A percentile compares a stretch with the other conserved stretches of the same genome.
phyloP scores from a whole-genome alignment of 306 rosid genomes.

The Ormosia emarginata region DNA sequence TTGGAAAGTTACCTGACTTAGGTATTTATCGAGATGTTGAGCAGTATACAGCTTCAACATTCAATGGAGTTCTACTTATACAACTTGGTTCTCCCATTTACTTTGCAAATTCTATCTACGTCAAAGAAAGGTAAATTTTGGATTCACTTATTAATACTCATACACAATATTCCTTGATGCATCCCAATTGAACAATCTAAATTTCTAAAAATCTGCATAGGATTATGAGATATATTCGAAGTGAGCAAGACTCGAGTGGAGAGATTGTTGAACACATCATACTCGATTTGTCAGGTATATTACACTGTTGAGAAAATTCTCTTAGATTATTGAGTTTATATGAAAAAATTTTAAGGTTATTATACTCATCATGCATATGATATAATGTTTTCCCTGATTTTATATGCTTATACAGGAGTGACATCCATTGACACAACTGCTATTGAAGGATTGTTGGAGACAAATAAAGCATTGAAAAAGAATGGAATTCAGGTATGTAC shows the following conservation, averaged over 20 bases:
- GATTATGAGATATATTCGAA: conserved; percentile 67
- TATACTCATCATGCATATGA: neutral
- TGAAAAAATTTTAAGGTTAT: neutral
- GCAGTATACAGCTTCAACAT: conserved; percentile 50
- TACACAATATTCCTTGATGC: neutral
- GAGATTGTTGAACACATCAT: conserved; percentile 45
- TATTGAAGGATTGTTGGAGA: conserved; percentile 59
- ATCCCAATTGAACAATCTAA: neutral
- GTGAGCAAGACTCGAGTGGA: conserved; percentile 38
- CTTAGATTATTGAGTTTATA: neutral
- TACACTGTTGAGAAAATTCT: neutral
- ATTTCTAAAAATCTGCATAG: conserved; percentile 32
- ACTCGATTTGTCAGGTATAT: conserved; percentile 71
- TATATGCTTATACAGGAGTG: conserved; percentile 50
- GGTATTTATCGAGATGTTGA: conserved; percentile 58
- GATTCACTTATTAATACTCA: neutral
- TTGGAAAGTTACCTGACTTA: conserved; percentile 59
- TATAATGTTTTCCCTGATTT: neutral
- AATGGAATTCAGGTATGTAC: conserved; percentile 57
- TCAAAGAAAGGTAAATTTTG: conserved; percentile 64
- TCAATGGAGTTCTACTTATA: conserved; percentile 50
- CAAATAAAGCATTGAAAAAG: conserved; percentile 33
- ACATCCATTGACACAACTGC: conserved; percentile 72
- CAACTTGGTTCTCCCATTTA: conserved; percentile 90
- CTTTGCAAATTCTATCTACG: conserved; percentile 63